Conservation (phyloP, 2,329 filamentous ascomycete species). For the Phialophora verrucosa region DNA sequence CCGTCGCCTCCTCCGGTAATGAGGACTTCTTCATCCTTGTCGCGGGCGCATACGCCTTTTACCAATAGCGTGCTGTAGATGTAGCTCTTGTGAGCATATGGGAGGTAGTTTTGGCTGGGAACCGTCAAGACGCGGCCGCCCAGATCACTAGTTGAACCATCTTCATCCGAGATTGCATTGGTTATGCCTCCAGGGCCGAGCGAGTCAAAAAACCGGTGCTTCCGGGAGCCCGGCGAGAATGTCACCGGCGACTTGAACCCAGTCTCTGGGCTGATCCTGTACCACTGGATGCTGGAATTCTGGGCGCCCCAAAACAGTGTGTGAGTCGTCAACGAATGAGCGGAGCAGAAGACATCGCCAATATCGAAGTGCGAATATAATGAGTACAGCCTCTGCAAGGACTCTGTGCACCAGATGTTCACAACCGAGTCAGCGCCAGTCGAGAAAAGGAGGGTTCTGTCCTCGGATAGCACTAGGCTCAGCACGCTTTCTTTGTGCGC, state of each 20-base stretch:
- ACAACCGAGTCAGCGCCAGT: slow-evolving; percentile 92
- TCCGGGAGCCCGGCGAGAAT: slow-evolving; percentile 73
- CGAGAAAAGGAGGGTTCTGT: slow-evolving; percentile 80
- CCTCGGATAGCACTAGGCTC: slow-evolving; percentile 77
- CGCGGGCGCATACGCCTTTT: slow-evolving; percentile 71
- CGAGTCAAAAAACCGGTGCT: slow-evolving; percentile 88
- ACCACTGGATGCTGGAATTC: slow-evolving; percentile 71
- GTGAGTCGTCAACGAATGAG: slow-evolving; percentile 77
- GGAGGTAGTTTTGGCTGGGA: slow-evolving; percentile 75
- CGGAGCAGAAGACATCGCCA: slow-evolving; percentile 94
- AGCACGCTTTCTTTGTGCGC: slow-evolving; percentile 92
- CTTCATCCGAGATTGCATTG: slow-evolving; percentile 52
- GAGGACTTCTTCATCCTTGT: slow-evolving; percentile 76
- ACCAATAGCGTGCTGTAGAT: slow-evolving; percentile 95
- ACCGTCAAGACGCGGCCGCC: slow-evolving; percentile 78
- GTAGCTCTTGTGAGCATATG: slow-evolving; percentile 94
- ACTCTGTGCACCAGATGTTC: slow-evolving; percentile 84
- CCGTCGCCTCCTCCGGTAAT: slow-evolving; percentile 94
- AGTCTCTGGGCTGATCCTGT: slow-evolving; percentile 70
- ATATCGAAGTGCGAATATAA: slow-evolving; percentile 94
- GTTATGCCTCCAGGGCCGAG: slow-evolving; percentile 80
- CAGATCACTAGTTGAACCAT: slow-evolving; percentile 57
- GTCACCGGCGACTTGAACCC: slow-evolving; percentile 65
- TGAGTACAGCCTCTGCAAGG: slow-evolving; percentile 78
- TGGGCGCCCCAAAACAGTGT: slow-evolving; percentile 92